Conservation (phyloP, 1,284 basidiomycete species). For the Grifola frondosa region DNA sequence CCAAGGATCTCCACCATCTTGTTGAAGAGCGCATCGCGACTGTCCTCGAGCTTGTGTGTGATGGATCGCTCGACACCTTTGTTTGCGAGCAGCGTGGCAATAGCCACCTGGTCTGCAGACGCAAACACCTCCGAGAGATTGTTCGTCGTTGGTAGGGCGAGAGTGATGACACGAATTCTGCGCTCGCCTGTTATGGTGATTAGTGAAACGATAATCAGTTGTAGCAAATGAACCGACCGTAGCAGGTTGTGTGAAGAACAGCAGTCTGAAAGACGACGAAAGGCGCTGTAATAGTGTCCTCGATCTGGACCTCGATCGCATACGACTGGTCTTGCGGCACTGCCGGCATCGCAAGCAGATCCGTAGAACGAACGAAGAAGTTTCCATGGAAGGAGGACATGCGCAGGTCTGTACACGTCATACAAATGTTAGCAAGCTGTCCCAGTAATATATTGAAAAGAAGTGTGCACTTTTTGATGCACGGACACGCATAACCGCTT, state of each 20-base stretch:
- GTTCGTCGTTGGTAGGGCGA: slow-evolving; percentile 90
- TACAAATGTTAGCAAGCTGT: slow-evolving; percentile 3
- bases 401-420: slow-evolving; percentile 67
- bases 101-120: slow-evolving; percentile 92
- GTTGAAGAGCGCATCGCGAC: slow-evolving; percentile 87
- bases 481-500: slow-evolving; percentile 97
- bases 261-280: slow-evolving; percentile 97
- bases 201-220: not conserved
- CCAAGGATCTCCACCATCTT: slow-evolving; percentile 89
- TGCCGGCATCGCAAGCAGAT: slow-evolving; percentile 93
- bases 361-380: slow-evolving; percentile 98
- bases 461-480: slow-evolving; percentile 74
- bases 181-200: slow-evolving; percentile 67
- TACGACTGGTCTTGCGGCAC: slow-evolving; percentile 98
- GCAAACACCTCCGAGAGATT: slow-evolving; percentile 94
- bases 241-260: slow-evolving; percentile 94
- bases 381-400: slow-evolving; percentile 99
- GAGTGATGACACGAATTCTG: slow-evolving; percentile 93
- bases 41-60: slow-evolving; percentile 91
- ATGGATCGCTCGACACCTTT: slow-evolving; percentile 95
- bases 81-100: slow-evolving; percentile 89
- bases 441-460: not conserved
- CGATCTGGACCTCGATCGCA: slow-evolving; percentile 95
- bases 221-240: slow-evolving; percentile 51
- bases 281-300: slow-evolving; percentile 90